A percentile compares a stretch with the other conserved stretches of the same genome.
Evolutionary conservation across 1,284 basidiomycete species (phyloP).

Genomic region (Leucoagaricus sp.): DNA sequence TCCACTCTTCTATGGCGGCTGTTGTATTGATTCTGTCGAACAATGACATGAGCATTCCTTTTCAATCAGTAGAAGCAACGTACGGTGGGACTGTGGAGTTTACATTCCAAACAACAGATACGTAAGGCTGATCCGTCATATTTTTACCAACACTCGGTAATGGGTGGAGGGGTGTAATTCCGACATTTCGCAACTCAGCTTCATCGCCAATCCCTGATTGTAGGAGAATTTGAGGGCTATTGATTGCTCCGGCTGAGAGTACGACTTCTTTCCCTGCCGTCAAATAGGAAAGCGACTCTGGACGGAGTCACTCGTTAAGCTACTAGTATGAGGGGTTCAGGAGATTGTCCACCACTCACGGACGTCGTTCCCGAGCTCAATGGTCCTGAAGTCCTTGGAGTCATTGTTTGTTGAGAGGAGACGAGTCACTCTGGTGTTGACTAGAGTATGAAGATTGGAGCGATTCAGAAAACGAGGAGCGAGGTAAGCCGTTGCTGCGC

Average conservation of each 20-base stretch:
- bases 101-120: conserved; percentile 9
- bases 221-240: conserved; percentile 26
- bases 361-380: conserved; percentile 5
- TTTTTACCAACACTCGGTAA: conserved; percentile 25
- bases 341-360: background rate
- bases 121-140: conserved; percentile 20
- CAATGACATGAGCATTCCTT: background rate
- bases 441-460: conserved; percentile 41
- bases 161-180: conserved; percentile 20
- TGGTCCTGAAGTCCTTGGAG: conserved; percentile 2
- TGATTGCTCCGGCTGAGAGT: conserved; percentile 26
- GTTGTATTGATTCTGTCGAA: conserved; percentile 3
- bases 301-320: no score
- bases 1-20: conserved; percentile 19
- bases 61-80: background rate
- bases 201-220: conserved; percentile 26
- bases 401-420: conserved; percentile 15
- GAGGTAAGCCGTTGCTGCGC: conserved; percentile 42
- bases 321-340: no score
- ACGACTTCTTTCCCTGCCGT: conserved; percentile 27
- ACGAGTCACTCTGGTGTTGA: conserved; percentile 29
- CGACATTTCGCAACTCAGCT: conserved; percentile 17
- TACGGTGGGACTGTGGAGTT: conserved; percentile 11
- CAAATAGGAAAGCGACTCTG: conserved; percentile 5
- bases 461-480: conserved; percentile 29